Evolutionary conservation across 2,329 filamentous ascomycete genomes (phyloP).

Genomic region (Talaromyces sp.): DNA sequence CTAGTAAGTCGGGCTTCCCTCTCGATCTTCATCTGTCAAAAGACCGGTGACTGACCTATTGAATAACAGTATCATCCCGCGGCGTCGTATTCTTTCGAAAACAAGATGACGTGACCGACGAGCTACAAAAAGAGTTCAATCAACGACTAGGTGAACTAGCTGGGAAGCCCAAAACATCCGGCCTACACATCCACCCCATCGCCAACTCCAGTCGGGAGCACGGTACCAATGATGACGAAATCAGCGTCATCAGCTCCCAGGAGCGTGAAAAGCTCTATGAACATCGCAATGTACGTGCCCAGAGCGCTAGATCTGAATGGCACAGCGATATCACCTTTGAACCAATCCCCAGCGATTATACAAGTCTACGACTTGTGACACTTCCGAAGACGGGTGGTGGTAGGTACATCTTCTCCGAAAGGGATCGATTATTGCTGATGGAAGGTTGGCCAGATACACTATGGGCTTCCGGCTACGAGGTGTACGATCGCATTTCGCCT

Average conservation of each 20-base stretch:
- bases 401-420: slow-evolving; percentile 10
- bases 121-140: slow-evolving; percentile 36
- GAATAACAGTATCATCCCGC: slow-evolving; percentile 37
- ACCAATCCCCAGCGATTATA: slow-evolving; percentile 46
- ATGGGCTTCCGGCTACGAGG: slow-evolving; percentile 44
- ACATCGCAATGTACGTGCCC: slow-evolving; percentile 37
- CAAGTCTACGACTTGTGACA: slow-evolving; percentile 44
- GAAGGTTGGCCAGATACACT: slow-evolving; percentile 35
- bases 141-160: slow-evolving; percentile 47
- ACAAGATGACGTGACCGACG: slow-evolving; percentile 14
- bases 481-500: slow-evolving; percentile 41
- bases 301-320: slow-evolving; percentile 40
- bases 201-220: slow-evolving; percentile 48
- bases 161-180: slow-evolving; percentile 46
- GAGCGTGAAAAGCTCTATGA: slow-evolving; percentile 47
- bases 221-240: slow-evolving; percentile 47
- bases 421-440: background rate
- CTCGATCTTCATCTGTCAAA: background rate
- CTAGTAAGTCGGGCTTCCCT: slow-evolving; percentile 21
- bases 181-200: slow-evolving; percentile 48
- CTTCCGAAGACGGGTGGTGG: slow-evolving; percentile 44
- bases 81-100: slow-evolving; percentile 30
- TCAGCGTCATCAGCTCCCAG: slow-evolving; percentile 48
- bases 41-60: background rate
- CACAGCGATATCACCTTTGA: slow-evolving; percentile 52